A percentile compares a stretch with the other conserved stretches of the same genome.
Conservation (phyloP, 1,139 yeast genomes). For the Oligophagozyma castellii region DNA sequence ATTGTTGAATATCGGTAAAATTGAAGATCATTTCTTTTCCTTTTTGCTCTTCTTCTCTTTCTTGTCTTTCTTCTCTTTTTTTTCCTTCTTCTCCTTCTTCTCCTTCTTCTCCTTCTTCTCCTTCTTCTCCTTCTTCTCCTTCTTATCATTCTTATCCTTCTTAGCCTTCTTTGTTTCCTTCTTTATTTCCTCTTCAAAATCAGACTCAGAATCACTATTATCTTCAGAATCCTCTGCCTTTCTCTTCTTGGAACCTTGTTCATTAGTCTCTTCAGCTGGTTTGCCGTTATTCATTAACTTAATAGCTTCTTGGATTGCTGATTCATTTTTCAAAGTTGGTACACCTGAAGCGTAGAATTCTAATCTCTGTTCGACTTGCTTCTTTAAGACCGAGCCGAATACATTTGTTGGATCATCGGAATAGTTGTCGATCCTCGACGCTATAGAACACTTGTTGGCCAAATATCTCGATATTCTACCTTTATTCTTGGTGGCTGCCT, state of each 20-base stretch:
- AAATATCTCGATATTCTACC: constrained; percentile 97
- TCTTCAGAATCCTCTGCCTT: constrained; percentile 28
- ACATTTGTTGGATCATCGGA: constrained; percentile 74
- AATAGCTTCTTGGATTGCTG: constrained; percentile 86
- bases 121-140: constrained; percentile 41
- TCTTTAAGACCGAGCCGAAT: constrained; percentile 82
- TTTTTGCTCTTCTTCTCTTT: constrained; percentile 37
- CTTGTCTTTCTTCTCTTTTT: constrained; percentile 41
- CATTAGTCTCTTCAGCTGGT: constrained; percentile 25
- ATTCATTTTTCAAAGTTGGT: constrained; percentile 91
- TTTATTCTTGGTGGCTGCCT: constrained; percentile 93
- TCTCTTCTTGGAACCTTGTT: constrained; percentile 30
- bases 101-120: constrained; percentile 38
- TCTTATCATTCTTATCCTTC: constrained; percentile 39
- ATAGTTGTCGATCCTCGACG: constrained; percentile 95
- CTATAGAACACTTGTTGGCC: constrained; percentile 98
- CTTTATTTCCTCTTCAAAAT: constrained; percentile 28
- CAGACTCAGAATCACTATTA: constrained; percentile 14
- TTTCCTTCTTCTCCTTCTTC: constrained; percentile 42
- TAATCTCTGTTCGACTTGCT: constrained; percentile 96
- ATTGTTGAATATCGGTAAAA: not conserved
- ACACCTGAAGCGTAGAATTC: constrained; percentile 93
- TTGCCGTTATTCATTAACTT: constrained; percentile 48
- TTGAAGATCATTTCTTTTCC: constrained; percentile 25
- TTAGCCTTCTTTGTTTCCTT: constrained; percentile 30